A percentile compares a stretch with the other conserved stretches of the same genome.
phyloP scores from a whole-genome alignment of 768 basidiomycete species.

The Mycena metata region DNA sequence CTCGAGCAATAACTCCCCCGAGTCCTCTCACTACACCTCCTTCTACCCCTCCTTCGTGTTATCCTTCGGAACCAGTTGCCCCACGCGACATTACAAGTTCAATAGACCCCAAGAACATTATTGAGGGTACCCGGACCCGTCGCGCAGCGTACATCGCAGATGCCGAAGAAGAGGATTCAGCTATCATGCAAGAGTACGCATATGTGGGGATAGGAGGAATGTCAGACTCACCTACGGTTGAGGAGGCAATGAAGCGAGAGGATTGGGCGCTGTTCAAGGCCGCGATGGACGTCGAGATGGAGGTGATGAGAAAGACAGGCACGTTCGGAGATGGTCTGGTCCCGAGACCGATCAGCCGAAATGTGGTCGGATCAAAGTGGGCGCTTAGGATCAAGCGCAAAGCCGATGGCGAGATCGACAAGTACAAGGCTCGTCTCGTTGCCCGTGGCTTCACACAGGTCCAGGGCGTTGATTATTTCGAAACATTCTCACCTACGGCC shows the following conservation, averaged over 20 bases:
- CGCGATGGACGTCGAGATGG: slow-evolving; percentile 23
- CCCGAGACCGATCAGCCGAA: slow-evolving; percentile 36
- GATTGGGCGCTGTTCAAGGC: slow-evolving; percentile 26
- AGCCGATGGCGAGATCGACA: slow-evolving; percentile 45
- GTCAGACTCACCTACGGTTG: slow-evolving; percentile 27
- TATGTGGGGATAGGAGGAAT: slow-evolving; percentile 20
- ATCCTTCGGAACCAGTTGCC: neutral
- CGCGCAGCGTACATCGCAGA: slow-evolving; percentile 11
- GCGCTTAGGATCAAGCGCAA: slow-evolving; percentile 51
- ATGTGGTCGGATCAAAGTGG: slow-evolving; percentile 44
- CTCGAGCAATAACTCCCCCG: neutral
- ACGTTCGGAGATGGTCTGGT: slow-evolving; percentile 39
- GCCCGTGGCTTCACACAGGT: slow-evolving; percentile 1
- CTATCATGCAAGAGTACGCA: slow-evolving; percentile 3
- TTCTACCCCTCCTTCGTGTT: slow-evolving; percentile 3
- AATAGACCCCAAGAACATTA: slow-evolving; percentile 28
- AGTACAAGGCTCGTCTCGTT: slow-evolving; percentile 45
- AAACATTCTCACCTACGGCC: slow-evolving; percentile 29
- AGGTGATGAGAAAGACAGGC: slow-evolving; percentile 19
- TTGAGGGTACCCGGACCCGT: slow-evolving; percentile 26
- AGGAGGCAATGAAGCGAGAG: slow-evolving; percentile 20
- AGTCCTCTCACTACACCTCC: slow-evolving; percentile 29
- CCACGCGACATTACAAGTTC: slow-evolving; percentile 22
- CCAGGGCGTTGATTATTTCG: slow-evolving; percentile 46
- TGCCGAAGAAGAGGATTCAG: neutral